phyloP scores from a whole-genome alignment of 805 yeast species.

The Ogataea sp. region DNA sequence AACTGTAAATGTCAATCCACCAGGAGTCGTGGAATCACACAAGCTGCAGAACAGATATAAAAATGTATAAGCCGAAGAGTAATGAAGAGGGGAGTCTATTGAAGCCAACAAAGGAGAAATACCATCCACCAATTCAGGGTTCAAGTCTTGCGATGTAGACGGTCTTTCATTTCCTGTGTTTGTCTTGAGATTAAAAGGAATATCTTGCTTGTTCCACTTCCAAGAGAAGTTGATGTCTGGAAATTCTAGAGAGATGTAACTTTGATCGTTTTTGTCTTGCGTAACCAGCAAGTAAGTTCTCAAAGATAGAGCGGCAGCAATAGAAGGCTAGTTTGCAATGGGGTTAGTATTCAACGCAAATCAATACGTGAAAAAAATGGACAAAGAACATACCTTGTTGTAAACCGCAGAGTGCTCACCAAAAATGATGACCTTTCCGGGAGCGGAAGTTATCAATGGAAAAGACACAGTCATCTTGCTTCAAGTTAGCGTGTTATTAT shows the following conservation, averaged over 20 bases:
- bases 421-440: constrained; percentile 91
- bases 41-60: constrained; percentile 64
- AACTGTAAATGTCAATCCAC: constrained; percentile 49
- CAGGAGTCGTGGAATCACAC: constrained; percentile 38
- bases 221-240: constrained; percentile 71
- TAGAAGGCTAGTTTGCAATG: constrained; percentile 53
- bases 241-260: constrained; percentile 56
- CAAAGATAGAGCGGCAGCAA: constrained; percentile 88
- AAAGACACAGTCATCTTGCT: constrained; percentile 14
- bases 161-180: constrained; percentile 18
- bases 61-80: constrained; percentile 76
- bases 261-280: constrained; percentile 28
- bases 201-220: constrained; percentile 51
- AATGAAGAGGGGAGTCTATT: constrained; percentile 51
- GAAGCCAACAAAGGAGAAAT: constrained; percentile 36
- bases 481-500: too few species aligned
- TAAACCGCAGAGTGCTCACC: constrained; percentile 98
- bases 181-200: constrained; percentile 48
- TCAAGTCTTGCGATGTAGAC: constrained; percentile 43
- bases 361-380: not conserved
- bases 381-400: constrained; percentile 39
- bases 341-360: not conserved
- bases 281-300: constrained; percentile 73
- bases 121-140: constrained; percentile 47
- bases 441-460: constrained; percentile 82